Evolutionary conservation across 2,329 filamentous ascomycete genomes (phyloP).

Genomic region (Botrytis fragariae): DNA sequence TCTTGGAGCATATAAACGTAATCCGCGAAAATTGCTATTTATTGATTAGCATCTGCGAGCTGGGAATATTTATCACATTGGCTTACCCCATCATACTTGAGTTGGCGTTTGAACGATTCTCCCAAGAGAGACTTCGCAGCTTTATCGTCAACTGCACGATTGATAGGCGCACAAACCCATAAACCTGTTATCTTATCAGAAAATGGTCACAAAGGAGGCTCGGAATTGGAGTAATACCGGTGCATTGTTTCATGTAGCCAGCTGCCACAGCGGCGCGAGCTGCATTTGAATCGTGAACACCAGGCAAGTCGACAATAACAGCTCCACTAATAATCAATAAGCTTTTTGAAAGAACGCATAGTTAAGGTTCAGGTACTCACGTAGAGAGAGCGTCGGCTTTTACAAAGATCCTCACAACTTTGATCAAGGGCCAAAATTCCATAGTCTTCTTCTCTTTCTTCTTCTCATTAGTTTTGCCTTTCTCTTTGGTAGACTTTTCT

Average conservation of each 20-base stretch:
- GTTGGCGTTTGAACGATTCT: constrained; percentile 55
- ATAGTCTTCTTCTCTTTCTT: constrained; percentile 34
- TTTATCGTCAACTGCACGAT: constrained; percentile 58
- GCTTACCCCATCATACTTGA: constrained; percentile 54
- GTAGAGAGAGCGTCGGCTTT: constrained; percentile 45
- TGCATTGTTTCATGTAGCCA: constrained; percentile 58
- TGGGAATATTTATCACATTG: not conserved
- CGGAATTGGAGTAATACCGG: constrained; percentile 26
- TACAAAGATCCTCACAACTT: constrained; percentile 44
- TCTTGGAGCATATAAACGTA: constrained; percentile 59
- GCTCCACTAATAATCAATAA: constrained; percentile 42
- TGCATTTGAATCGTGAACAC: constrained; percentile 51
- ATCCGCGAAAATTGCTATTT: constrained; percentile 17
- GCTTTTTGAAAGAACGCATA: not conserved
- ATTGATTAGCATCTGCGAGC: not conserved
- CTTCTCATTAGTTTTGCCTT: constrained; percentile 40
- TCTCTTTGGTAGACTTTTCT: constrained; percentile 37
- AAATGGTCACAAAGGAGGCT: not conserved
- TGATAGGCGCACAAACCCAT: constrained; percentile 63
- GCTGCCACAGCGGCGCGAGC: constrained; percentile 47
- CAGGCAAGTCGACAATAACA: constrained; percentile 53
- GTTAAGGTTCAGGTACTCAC: not conserved
- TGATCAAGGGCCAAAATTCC: constrained; percentile 44
- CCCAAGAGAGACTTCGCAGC: constrained; percentile 55
- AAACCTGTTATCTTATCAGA: constrained; percentile 40